Evolutionary conservation across 306 rosid species (phyloP).

Genomic region (Parietaria judaica): DNA sequence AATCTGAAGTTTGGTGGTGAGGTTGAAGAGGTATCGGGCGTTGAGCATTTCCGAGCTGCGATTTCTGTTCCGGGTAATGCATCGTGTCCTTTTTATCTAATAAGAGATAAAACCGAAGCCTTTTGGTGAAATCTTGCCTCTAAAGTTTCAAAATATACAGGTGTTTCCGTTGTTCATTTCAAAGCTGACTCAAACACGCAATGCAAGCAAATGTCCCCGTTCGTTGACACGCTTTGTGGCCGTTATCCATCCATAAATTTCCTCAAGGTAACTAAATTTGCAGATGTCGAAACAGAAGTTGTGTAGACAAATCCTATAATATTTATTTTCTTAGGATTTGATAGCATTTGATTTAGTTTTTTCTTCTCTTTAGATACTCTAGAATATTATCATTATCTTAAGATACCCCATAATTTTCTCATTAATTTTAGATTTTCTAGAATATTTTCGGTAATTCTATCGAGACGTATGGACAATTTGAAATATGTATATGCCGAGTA

Average conservation of each 20-base stretch:
- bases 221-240: constrained; percentile 59
- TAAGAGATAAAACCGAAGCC: not conserved
- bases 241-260: constrained; percentile 84
- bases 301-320: no score
- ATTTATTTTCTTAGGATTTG: no score
- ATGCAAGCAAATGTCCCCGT: constrained; percentile 74
- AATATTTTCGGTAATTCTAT: not conserved
- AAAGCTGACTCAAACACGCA: constrained; percentile 51
- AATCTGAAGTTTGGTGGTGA: constrained; percentile 86
- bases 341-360: no score
- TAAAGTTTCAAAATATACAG: constrained; percentile 27
- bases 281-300: not conserved
- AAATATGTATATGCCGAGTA: no score
- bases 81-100: not conserved
- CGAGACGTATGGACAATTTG: no score
- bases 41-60: constrained; percentile 77
- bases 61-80: constrained; percentile 58
- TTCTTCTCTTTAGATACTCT: no score
- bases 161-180: constrained; percentile 80
- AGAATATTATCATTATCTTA: no score
- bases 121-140: not conserved
- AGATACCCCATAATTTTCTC: no score
- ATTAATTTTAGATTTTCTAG: no score
- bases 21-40: constrained; percentile 71
- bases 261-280: constrained; percentile 47